Evolutionary conservation across 2,329 filamentous ascomycete genomes (phyloP).

Genomic region (Cordyceps pruinosa): DNA sequence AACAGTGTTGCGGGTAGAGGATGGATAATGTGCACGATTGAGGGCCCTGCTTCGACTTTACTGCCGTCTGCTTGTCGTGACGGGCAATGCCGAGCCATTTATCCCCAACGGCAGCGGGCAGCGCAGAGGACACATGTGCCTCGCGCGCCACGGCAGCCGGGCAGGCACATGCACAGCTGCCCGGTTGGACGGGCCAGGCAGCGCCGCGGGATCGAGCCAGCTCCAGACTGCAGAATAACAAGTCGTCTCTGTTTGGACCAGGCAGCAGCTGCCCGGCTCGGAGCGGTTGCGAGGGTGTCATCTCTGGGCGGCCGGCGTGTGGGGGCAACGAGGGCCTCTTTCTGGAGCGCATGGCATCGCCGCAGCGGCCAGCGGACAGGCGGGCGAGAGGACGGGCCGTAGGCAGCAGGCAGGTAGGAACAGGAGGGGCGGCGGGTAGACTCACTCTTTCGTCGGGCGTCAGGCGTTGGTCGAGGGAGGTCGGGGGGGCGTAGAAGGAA

Average conservation of each 20-base stretch:
- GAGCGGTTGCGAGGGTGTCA: not conserved
- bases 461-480: not conserved
- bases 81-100: conserved; percentile 4
- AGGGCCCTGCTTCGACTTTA: not conserved
- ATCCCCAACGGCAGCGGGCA: not conserved
- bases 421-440: conserved; percentile 4
- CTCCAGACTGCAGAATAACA: not conserved
- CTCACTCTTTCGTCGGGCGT: conserved; percentile 9
- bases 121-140: conserved; percentile 11
- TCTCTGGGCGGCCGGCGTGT: conserved; percentile 3
- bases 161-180: not conserved
- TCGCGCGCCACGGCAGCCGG: not conserved
- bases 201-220: not conserved
- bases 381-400: not conserved
- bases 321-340: conserved; percentile 7
- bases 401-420: not conserved
- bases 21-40: not conserved
- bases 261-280: not conserved
- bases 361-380: not conserved
- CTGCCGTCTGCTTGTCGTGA: not conserved
- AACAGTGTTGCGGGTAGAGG: not conserved
- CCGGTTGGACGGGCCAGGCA: not conserved
- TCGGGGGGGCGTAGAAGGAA: conserved; percentile 1
- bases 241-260: not conserved
- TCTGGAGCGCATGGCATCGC: conserved; percentile 9